Percentiles rank a stretch among this genome's conserved stretches.
phyloP scores from a whole-genome alignment of 78 protist species.

The Dictyostelium firmibasis region DNA sequence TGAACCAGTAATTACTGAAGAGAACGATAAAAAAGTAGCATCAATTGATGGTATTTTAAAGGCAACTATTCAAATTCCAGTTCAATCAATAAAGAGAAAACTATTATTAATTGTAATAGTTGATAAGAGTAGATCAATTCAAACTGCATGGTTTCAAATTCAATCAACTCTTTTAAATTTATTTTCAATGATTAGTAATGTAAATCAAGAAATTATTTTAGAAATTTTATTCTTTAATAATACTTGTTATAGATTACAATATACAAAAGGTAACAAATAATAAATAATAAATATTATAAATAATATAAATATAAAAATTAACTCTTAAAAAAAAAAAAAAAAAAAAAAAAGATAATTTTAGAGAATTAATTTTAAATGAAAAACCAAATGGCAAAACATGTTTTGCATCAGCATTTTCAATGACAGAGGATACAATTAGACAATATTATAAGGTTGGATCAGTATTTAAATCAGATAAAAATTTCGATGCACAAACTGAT shows the following conservation, averaged over 20 bases:
- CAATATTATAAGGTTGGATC: neutral
- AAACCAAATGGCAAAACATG: constrained; percentile 61
- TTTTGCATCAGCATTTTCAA: constrained; percentile 46
- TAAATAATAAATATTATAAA: neutral
- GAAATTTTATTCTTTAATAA: constrained; percentile 56
- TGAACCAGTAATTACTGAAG: neutral
- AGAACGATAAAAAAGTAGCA: neutral
- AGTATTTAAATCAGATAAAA: constrained; percentile 4
- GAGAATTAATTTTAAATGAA: constrained; percentile 35
- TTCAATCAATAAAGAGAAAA: constrained; percentile 21
- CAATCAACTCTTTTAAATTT: constrained; percentile 32
- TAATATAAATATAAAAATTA: neutral
- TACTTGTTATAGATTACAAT: constrained; percentile 17
- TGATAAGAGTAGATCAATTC: constrained; percentile 55
- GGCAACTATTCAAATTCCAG: constrained; percentile 10
- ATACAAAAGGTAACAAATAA: constrained; percentile 1
- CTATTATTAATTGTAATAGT: constrained; percentile 40
- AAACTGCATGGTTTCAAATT: constrained; percentile 46
- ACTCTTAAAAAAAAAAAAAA: neutral
- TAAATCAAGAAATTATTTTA: neutral
- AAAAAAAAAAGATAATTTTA: constrained; percentile 14
- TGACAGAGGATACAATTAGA: constrained; percentile 13
- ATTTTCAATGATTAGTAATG: neutral
- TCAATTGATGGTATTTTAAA: constrained; percentile 27
- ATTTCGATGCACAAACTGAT: constrained; percentile 40